phyloP scores from a whole-genome alignment of 2,329 filamentous ascomycete species.

The Botrytis fabae region DNA sequence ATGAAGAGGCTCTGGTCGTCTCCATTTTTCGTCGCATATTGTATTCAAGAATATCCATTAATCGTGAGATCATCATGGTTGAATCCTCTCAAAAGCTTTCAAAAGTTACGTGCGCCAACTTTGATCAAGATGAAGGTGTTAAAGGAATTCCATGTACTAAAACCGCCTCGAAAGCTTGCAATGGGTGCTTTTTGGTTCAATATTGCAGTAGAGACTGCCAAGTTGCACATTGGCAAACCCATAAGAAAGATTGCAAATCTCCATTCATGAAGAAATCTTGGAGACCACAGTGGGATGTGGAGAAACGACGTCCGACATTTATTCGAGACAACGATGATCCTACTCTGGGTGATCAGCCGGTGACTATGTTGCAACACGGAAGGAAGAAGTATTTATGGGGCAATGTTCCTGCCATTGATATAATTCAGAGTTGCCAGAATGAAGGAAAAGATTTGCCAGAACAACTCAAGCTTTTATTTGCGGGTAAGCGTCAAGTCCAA shows the following conservation, averaged over 20 bases:
- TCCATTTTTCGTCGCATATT: neutral
- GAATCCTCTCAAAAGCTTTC: neutral
- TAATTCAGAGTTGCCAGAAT: neutral
- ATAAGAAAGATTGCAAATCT: constrained; percentile 20
- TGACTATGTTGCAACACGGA: neutral
- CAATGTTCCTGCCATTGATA: constrained; percentile 20
- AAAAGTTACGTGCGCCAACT: constrained; percentile 8
- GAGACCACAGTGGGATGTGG: constrained; percentile 7
- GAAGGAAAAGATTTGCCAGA: constrained; percentile 2
- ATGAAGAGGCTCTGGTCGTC: too few species aligned
- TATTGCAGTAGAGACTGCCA: constrained; percentile 42
- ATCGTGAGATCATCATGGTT: neutral
- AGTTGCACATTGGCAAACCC: constrained; percentile 1
- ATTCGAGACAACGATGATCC: neutral
- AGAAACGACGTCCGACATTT: constrained; percentile 33
- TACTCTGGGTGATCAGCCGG: neutral
- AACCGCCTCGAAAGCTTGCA: neutral
- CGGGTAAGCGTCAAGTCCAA: neutral
- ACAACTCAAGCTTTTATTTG: constrained; percentile 13
- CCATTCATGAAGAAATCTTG: constrained; percentile 15
- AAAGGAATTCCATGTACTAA: neutral
- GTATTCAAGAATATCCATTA: neutral
- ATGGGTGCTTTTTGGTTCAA: constrained; percentile 19
- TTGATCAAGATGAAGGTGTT: neutral
- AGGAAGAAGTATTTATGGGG: constrained; percentile 20